These are phyloP conservation scores for Prunus kanzakura DNA, from an alignment of 306 rosid species.

Conservation along the genomic window DNA sequence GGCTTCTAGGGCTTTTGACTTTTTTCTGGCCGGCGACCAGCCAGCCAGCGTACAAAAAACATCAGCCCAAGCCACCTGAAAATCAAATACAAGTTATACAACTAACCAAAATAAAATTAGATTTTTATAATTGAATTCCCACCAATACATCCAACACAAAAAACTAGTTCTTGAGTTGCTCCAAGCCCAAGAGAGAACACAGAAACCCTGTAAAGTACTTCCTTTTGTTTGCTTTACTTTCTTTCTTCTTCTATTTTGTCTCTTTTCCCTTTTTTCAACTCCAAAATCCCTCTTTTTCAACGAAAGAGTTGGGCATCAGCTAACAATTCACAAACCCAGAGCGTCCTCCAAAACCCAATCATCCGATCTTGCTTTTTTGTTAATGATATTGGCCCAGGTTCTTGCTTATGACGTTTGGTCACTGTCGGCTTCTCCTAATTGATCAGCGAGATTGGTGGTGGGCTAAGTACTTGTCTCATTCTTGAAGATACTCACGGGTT, in stretches of 20 bases:
- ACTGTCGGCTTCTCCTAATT: slow-evolving; percentile 18
- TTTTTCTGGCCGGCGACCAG: slow-evolving; percentile 30
- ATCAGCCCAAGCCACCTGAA: not conserved
- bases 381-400: not conserved
- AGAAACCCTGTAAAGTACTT: not conserved
- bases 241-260: slow-evolving; percentile 51
- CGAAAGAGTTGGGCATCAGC: slow-evolving; percentile 22
- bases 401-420: not conserved
- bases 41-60: slow-evolving; percentile 1
- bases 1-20: slow-evolving; percentile 55
- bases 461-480: slow-evolving; percentile 16
- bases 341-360: slow-evolving; percentile 14
- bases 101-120: not conserved
- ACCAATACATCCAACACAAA: not conserved
- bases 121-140: not conserved
- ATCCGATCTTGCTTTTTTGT: not conserved
- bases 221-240: slow-evolving; percentile 5
- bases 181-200: not conserved
- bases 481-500: slow-evolving; percentile 63
- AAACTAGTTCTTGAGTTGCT: too few relatives aligned
- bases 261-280: slow-evolving; percentile 7
- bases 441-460: slow-evolving; percentile 32
- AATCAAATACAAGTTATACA: not conserved
- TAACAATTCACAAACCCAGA: not conserved
- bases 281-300: slow-evolving; percentile 14